A percentile compares a stretch with the other conserved stretches of the same genome.
These are phyloP conservation scores for Gnomoniopsis smithogilvyi DNA, from an alignment of 2,329 filamentous ascomycete species.

Conservation along the genomic window DNA sequence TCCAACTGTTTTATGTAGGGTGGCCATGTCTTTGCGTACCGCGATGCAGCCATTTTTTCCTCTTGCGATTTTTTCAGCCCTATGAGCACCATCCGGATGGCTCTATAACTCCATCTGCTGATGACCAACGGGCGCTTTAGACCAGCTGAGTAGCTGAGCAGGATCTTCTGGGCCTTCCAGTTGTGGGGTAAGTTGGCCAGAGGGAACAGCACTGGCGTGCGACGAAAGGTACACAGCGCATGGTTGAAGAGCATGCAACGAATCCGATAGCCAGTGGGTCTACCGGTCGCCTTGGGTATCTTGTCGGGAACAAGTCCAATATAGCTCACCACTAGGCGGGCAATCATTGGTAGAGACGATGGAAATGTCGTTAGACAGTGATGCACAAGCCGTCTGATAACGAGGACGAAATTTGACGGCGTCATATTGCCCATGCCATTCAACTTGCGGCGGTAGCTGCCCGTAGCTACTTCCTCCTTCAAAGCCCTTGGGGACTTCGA, in stretches of 20 bases:
- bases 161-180: constrained; percentile 55
- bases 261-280: constrained; percentile 23
- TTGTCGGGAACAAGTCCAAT: constrained; percentile 19
- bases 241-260: constrained; percentile 38
- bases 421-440: constrained; percentile 24
- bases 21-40: constrained; percentile 55
- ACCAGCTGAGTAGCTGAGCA: constrained; percentile 49
- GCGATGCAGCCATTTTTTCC: constrained; percentile 46
- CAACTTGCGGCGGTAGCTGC: constrained; percentile 18
- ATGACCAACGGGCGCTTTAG: constrained; percentile 49
- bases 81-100: constrained; percentile 51
- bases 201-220: constrained; percentile 29
- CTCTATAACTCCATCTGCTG: constrained; percentile 47
- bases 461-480: constrained; percentile 10
- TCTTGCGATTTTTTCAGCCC: constrained; percentile 49
- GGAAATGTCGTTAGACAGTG: constrained; percentile 30
- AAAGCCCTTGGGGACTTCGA: not conserved
- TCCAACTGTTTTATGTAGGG: constrained; percentile 56
- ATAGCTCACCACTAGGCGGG: constrained; percentile 25
- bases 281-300: constrained; percentile 7
- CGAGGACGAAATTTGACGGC: constrained; percentile 20
- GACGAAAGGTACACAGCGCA: constrained; percentile 34
- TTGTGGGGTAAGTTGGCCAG: constrained; percentile 40
- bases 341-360: constrained; percentile 25
- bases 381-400: constrained; percentile 25